Percentiles rank a stretch among this genome's conserved stretches.
These are phyloP conservation scores for Starmera caribaea DNA, from an alignment of 805 yeast genomes.

Conservation along the genomic window DNA sequence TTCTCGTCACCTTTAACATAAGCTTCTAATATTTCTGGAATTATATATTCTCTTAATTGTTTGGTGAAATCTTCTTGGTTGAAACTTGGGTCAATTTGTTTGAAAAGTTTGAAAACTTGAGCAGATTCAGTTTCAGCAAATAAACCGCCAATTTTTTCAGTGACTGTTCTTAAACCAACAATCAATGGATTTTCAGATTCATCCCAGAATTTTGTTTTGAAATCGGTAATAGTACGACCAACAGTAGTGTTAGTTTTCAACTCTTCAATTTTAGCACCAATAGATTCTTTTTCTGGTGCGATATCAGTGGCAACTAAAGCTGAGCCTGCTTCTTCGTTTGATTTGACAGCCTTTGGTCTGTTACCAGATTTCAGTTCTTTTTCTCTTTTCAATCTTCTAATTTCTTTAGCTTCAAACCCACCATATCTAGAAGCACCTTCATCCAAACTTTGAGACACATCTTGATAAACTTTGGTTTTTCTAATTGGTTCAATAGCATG, in stretches of 20 bases:
- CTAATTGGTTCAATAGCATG: slow-evolving; percentile 89
- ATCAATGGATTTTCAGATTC: slow-evolving; percentile 91
- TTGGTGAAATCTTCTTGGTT: slow-evolving; percentile 66
- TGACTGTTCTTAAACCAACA: slow-evolving; percentile 66
- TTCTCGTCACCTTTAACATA: slow-evolving; percentile 85
- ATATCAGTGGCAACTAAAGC: slow-evolving; percentile 75
- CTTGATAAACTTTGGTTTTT: slow-evolving; percentile 81
- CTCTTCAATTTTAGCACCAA: slow-evolving; percentile 56
- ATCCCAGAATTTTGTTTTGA: slow-evolving; percentile 69
- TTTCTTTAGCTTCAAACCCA: slow-evolving; percentile 80
- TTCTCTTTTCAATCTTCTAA: slow-evolving; percentile 66
- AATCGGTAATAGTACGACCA: slow-evolving; percentile 52
- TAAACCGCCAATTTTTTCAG: slow-evolving; percentile 67
- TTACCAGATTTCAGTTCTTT: slow-evolving; percentile 48
- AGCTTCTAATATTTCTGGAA: slow-evolving; percentile 94
- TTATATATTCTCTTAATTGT: slow-evolving; percentile 82
- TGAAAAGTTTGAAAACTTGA: slow-evolving; percentile 78
- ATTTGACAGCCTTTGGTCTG: slow-evolving; percentile 58
- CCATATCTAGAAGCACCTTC: slow-evolving; percentile 93
- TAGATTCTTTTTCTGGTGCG: slow-evolving; percentile 60
- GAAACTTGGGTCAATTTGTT: slow-evolving; percentile 84
- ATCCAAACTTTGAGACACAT: slow-evolving; percentile 78
- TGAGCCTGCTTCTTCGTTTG: slow-evolving; percentile 75
- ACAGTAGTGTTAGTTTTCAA: slow-evolving; percentile 58
- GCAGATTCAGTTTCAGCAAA: slow-evolving; percentile 96